Base-by-base conservation (phyloP, 306 rosid species). In the Vachellia pachyceras region DNA sequence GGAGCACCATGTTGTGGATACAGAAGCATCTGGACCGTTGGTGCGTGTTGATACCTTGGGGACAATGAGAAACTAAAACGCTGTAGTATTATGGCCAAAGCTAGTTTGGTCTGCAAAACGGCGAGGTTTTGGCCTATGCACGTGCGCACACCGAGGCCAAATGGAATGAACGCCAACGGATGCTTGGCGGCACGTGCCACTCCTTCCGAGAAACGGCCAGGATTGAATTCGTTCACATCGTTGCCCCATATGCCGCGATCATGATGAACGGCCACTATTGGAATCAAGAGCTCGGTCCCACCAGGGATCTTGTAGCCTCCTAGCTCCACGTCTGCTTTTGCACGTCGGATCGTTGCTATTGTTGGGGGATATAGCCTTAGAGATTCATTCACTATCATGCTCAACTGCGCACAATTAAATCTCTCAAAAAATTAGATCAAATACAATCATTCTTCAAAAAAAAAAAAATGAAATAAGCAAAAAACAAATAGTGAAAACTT, bases 1-100 rank as follows among this genome's bases (percentile, higher is more conserved):
- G 99, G 98, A 0, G 98, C 99, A 13, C 99, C 99, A 68, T 95
- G 72, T 74, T 95, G 99, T 10, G 99, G 99, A 76, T 95, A 87
- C 7, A 95, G 98, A 47, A 93, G 85, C 98, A 95, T 95, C 80
- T 89, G 90, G 42, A 93, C 99, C 73, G 98, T 90, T 46, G 99
- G 99, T 29, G 98, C 99, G 29, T 95, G 99, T 47, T 87, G 96
- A 86, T 95, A 95, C 72, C 85, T 86, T 1, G 98, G 97, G 74
- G 98, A 90, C 83, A 95, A 74, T 71, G 87, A 86, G 85, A 95
- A 95, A 5, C 87, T 82, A 88, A 95, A 92, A 40, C 98, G 97
- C 86, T 92, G 99, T 22, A 95, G 86, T 84, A 95, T 87, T 82
- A 90, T 92, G 1, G 97, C 87, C 0, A 95, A 82, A 7, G 96